Percentiles rank a stretch among this genome's conserved stretches.
These are phyloP conservation scores for Pythium volutum DNA, from an alignment of 352 stramenopile species.

Conservation along the genomic window DNA sequence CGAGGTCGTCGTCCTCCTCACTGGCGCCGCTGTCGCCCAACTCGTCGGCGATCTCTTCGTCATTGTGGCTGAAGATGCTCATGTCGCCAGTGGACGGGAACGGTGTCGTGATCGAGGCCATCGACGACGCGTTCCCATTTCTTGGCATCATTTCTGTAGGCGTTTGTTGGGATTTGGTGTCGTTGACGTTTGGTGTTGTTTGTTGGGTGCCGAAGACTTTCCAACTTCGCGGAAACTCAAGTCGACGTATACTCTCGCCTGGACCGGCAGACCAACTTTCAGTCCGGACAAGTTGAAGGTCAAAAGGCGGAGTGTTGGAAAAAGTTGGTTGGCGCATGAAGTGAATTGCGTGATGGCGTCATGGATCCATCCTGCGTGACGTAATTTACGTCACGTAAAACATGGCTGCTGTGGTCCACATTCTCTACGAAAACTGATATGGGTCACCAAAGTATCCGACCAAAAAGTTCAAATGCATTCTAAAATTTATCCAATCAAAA, in stretches of 20 bases:
- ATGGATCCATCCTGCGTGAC: conserved; percentile 10
- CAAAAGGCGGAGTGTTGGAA: neutral
- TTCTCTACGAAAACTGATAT: conserved; percentile 5
- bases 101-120: conserved; percentile 20
- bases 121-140: neutral
- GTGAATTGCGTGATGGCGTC: conserved; percentile 20
- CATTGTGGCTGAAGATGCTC: conserved; percentile 35
- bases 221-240: neutral
- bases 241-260: neutral
- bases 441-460: too few relatives aligned
- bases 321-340: neutral
- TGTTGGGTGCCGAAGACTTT: neutral
- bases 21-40: conserved; percentile 1
- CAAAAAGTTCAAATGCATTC: neutral
- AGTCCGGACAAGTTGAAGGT: conserved; percentile 7
- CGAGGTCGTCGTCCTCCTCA: conserved; percentile 8
- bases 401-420: conserved; percentile 8
- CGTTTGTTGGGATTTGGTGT: neutral
- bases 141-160: conserved; percentile 3
- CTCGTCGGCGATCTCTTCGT: conserved; percentile 25
- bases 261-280: too few relatives aligned
- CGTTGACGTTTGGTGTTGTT: conserved; percentile 1
- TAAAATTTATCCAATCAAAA: conserved; percentile 35
- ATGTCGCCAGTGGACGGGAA: conserved; percentile 36
- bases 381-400: too few relatives aligned